These are phyloP conservation scores for Ichthyophthirius multifiliis DNA, from an alignment of 169 alveolate species.

Conservation along the genomic window DNA sequence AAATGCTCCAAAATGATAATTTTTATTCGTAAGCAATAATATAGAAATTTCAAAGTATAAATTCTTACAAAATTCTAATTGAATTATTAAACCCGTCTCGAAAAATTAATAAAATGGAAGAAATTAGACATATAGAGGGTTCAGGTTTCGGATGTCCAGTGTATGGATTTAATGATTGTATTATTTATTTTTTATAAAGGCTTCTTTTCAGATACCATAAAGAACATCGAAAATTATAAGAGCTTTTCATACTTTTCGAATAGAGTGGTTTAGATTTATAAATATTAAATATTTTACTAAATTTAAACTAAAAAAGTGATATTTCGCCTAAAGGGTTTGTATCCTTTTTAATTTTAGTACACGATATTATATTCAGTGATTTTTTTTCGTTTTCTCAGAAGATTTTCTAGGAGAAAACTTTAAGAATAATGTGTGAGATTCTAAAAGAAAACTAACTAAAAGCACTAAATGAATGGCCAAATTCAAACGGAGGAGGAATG, in stretches of 20 bases:
- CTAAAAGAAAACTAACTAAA: conserved; percentile 61
- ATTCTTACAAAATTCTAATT: conserved; percentile 37
- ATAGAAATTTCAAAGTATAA: conserved; percentile 30
- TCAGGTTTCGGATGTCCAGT: conserved; percentile 79
- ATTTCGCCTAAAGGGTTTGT: conserved; percentile 82
- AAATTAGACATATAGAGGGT: conserved; percentile 81
- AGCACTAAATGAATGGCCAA: conserved; percentile 77
- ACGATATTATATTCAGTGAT: conserved; percentile 66
- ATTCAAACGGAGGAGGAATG: conserved; percentile 70
- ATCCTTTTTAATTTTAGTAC: conserved; percentile 58
- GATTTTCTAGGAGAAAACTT: conserved; percentile 53
- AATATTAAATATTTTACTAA: conserved; percentile 56
- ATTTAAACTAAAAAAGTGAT: conserved; percentile 71
- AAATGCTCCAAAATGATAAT: conserved; percentile 47
- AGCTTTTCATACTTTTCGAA: conserved; percentile 53
- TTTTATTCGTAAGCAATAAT: conserved; percentile 18
- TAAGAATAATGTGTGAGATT: conserved; percentile 43
- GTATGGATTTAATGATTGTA: conserved; percentile 75
- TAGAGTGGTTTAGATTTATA: conserved; percentile 67
- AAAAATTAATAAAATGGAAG: conserved; percentile 58
- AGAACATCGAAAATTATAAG: conserved; percentile 49
- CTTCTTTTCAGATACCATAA: conserved; percentile 49
- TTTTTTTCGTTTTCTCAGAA: conserved; percentile 47
- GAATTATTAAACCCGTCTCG: conserved; percentile 48
- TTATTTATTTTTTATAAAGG: conserved; percentile 67